Conservation (phyloP, 164 flowering plant species). For the Liquidambar formosana region DNA sequence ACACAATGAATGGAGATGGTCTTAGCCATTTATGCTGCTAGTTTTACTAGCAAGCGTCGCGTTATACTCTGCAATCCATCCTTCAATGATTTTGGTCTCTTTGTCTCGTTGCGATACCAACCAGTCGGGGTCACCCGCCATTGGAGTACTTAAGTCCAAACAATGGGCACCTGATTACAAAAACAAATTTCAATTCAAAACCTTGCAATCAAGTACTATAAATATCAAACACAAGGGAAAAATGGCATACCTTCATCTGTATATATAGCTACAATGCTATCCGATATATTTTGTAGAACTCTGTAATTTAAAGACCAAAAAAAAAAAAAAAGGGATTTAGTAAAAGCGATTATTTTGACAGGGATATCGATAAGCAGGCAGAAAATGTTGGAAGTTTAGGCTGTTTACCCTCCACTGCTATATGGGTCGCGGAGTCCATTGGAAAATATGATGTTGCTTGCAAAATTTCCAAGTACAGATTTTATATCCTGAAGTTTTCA, state of each 20-base stretch:
- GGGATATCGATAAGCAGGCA: too few relatives aligned
- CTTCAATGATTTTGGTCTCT: background rate
- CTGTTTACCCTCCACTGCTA: constrained; percentile 14
- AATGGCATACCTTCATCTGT: constrained; percentile 6
- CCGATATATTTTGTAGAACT: constrained; percentile 9
- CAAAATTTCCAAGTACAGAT: constrained; percentile 5
- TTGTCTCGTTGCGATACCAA: background rate
- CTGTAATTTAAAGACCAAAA: background rate
- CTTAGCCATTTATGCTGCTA: too few relatives aligned
- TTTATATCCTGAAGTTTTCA: constrained; percentile 12
- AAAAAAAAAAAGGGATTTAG: background rate
- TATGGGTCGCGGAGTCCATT: constrained; percentile 19
- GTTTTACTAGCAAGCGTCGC: background rate
- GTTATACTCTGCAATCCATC: background rate
- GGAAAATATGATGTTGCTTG: constrained; percentile 19
- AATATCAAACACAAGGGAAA: too few relatives aligned
- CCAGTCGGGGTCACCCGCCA: background rate
- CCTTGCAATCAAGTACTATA: too few relatives aligned
- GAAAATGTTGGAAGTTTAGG: too few relatives aligned
- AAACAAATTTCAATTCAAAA: too few relatives aligned
- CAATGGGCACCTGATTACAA: background rate
- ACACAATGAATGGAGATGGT: too few relatives aligned
- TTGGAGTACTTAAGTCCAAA: background rate
- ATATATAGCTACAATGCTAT: constrained; percentile 1
- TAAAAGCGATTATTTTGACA: background rate